A percentile compares a stretch with the other conserved stretches of the same genome.
Conservation (phyloP, 495 filamentous ascomycete genomes). For the Daldinia concentrica region DNA sequence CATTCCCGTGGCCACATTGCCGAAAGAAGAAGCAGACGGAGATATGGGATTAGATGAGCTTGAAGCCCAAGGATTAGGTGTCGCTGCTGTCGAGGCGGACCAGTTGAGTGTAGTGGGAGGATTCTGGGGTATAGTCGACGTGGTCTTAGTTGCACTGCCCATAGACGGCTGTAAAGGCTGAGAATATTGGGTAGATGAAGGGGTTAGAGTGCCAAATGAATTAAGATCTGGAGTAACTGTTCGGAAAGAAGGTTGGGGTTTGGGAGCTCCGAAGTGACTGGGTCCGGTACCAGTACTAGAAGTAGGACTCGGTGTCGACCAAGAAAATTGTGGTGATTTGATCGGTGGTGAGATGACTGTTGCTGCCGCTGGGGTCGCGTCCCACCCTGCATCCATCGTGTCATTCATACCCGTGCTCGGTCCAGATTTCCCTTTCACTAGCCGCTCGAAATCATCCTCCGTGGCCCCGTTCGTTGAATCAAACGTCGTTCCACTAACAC, state of each 20-base stretch:
- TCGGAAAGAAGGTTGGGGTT: conserved; percentile 58
- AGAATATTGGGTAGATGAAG: conserved; percentile 63
- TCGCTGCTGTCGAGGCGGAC: conserved; percentile 40
- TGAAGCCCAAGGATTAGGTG: conserved; percentile 51
- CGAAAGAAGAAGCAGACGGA: conserved; percentile 30
- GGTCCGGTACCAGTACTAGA: conserved; percentile 33
- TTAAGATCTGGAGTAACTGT: conserved; percentile 66
- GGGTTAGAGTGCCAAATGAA: conserved; percentile 58
- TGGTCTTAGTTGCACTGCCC: conserved; percentile 1
- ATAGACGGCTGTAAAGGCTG: conserved; percentile 58
- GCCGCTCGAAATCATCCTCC: conserved; percentile 81
- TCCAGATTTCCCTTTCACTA: conserved; percentile 74
- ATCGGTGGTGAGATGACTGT: conserved; percentile 37
- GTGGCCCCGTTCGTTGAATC: conserved; percentile 60
- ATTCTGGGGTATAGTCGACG: conserved; percentile 18
- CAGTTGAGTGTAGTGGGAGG: conserved; percentile 46
- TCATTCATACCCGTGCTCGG: conserved; percentile 33
- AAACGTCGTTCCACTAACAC: conserved; percentile 58
- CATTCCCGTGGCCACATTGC: conserved; percentile 34
- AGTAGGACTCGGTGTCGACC: conserved; percentile 63
- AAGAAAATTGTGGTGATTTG: conserved; percentile 64
- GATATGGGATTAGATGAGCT: conserved; percentile 33
- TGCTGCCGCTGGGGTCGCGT: conserved; percentile 44
- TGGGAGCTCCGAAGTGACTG: conserved; percentile 48
- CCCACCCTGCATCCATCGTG: conserved; percentile 58